Conservation (phyloP, 2,329 filamentous ascomycete genomes). For the Sordariomycetes sp. region DNA sequence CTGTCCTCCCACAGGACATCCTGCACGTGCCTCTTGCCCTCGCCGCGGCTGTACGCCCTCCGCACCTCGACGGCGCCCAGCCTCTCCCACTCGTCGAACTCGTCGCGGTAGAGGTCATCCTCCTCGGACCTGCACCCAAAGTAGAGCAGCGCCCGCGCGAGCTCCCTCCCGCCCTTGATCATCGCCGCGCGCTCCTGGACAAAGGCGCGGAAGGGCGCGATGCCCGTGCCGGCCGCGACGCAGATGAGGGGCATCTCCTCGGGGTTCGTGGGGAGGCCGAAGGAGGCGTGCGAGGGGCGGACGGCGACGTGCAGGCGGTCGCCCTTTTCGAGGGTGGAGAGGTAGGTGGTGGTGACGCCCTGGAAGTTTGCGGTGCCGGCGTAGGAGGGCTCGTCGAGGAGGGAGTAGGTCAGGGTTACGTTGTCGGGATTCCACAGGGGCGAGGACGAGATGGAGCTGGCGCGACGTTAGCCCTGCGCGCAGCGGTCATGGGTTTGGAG, state of each 20-base stretch:
- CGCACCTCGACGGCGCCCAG: slow-evolving; percentile 47
- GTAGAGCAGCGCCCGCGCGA: slow-evolving; percentile 52
- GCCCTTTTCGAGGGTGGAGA: slow-evolving; percentile 30
- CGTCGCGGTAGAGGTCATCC: slow-evolving; percentile 47
- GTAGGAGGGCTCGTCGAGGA: slow-evolving; percentile 44
- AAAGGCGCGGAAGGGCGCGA: slow-evolving; percentile 52
- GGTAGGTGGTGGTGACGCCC: slow-evolving; percentile 49
- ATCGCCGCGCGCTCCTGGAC: slow-evolving; percentile 45
- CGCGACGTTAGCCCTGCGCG: slow-evolving; percentile 16
- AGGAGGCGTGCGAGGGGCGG: slow-evolving; percentile 24
- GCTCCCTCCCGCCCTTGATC: slow-evolving; percentile 30
- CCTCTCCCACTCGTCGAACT: slow-evolving; percentile 44
- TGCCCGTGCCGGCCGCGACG: slow-evolving; percentile 37
- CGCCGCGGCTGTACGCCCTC: slow-evolving; percentile 38
- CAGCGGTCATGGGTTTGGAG: too few relatives aligned
- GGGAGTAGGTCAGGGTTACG: slow-evolving; percentile 54
- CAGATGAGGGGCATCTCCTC: slow-evolving; percentile 35
- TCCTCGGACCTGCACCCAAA: slow-evolving; percentile 43
- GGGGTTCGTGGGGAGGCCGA: slow-evolving; percentile 32
- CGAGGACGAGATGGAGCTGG: slow-evolving; percentile 56
- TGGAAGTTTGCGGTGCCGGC: slow-evolving; percentile 34
- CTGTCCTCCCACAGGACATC: slow-evolving; percentile 23
- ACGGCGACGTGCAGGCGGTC: slow-evolving; percentile 37
- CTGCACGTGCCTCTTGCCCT: slow-evolving; percentile 34
- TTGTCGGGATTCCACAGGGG: slow-evolving; percentile 43